Conservation (phyloP, 495 filamentous ascomycete genomes). For the Aspergillus campestris region DNA sequence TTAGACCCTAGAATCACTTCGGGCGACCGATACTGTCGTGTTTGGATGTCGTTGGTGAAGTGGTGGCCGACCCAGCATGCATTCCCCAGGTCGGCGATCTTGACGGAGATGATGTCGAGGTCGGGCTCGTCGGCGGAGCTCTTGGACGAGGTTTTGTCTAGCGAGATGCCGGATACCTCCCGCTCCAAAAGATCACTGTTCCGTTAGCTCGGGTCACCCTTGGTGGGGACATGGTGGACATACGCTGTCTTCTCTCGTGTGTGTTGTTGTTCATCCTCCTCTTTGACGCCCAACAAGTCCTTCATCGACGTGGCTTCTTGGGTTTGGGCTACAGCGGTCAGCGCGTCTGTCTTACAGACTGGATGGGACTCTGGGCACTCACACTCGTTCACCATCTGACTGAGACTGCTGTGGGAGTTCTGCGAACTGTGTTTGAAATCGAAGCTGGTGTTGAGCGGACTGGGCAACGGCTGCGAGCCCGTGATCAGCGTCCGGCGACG, state of each 20-base stretch:
- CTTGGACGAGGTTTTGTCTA: slow-evolving; percentile 59
- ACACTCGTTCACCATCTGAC: slow-evolving; percentile 76
- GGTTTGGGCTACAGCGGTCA: slow-evolving; percentile 12
- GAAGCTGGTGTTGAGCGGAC: slow-evolving; percentile 88
- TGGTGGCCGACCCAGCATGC: slow-evolving; percentile 98
- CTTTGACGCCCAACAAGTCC: slow-evolving; percentile 52
- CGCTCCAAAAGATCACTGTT: slow-evolving; percentile 77
- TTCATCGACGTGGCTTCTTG: slow-evolving; percentile 44
- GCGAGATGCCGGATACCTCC: slow-evolving; percentile 89
- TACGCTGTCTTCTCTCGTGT: slow-evolving; percentile 93
- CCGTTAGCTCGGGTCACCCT: slow-evolving; percentile 2
- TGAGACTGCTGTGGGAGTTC: slow-evolving; percentile 73
- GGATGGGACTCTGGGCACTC: slow-evolving; percentile 16
- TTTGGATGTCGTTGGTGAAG: slow-evolving; percentile 99
- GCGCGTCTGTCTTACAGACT: too few species aligned
- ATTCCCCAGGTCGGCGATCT: slow-evolving; percentile 97
- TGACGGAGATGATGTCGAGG: slow-evolving; percentile 84
- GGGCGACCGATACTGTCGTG: slow-evolving; percentile 91
- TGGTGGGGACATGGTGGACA: slow-evolving; percentile 22
- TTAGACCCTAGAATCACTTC: slow-evolving; percentile 96
- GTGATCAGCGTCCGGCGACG: slow-evolving; percentile 91
- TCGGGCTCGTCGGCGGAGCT: slow-evolving; percentile 42
- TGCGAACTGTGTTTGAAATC: slow-evolving; percentile 64
- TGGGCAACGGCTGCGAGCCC: slow-evolving; percentile 91
- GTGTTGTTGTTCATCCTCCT: slow-evolving; percentile 64